Evolutionary conservation across 306 rosid species (phyloP), one percentile per base, ranked within the genome.

Genomic region (Cucurbita argyrosperma): DNA sequence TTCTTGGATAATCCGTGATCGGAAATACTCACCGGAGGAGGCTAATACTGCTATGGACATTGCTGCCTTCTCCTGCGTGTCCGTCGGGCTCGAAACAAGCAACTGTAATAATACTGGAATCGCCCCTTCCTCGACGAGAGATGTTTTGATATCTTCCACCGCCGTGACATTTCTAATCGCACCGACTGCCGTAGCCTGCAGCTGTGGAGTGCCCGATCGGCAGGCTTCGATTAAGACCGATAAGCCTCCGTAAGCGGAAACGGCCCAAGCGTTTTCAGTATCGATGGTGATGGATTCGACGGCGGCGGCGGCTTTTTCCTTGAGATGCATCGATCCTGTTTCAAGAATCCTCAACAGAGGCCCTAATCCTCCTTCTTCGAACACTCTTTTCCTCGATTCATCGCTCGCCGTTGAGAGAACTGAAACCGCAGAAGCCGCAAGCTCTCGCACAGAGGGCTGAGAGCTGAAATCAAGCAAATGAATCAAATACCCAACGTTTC

Each of bases 331-430:
- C 3, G 85, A 67, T 55, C 84, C 87, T 0, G 85, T 74, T 64
- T 86, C 89, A 16, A 86, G 72, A 10, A 83, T 72, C 65, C 85
- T 67, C 35, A 86, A 73, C 70, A 86, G 45, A 1, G 87, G 87
- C 7, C 87, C 89, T 57, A 86, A 53, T 13, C 79, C 85, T 23
- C 89, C 89, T 79, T 81, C 89, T 58, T 86, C 89, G 53, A 86
- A 86, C 47, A 83, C 84, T 30, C 63, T 46, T 75, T 62, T 80
- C 42, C 84, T 66, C 39, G 87, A 82, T 72, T 77, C 85, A 12
- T 83, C 84, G 78, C 79, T 78, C 8, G 78, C 78, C 12, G 85
- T 76, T 38, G 89, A 82, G 4, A 86, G 79, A 51, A 80, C 63
- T 2, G 87, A 81, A 6, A 86, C 71, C 38, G 83, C 87, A 11